A percentile compares a stretch with the other conserved stretches of the same genome.
Conservation (phyloP, 2,329 filamentous ascomycete genomes). For the Sporothrix humicola region DNA sequence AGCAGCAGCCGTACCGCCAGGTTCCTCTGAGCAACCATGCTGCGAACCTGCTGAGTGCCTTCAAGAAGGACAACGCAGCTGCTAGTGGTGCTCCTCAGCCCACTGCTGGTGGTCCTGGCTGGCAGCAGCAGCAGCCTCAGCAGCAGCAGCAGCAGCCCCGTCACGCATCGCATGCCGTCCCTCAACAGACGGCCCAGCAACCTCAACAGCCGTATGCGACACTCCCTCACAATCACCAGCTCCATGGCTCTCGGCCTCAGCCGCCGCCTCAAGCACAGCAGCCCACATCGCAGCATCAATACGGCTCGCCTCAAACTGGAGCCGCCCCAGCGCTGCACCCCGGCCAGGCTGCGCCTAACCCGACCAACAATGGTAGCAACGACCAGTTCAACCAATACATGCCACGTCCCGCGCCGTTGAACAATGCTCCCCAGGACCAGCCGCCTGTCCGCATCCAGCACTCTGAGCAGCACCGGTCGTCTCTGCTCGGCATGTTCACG, state of each 20-base stretch:
- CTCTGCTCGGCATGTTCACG: slow-evolving; percentile 50
- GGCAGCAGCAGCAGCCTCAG: slow-evolving; percentile 25
- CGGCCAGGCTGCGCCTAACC: background rate
- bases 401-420: background rate
- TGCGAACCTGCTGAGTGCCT: slow-evolving; percentile 49
- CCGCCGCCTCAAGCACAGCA: background rate
- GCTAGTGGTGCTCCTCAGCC: background rate
- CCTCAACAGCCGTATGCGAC: slow-evolving; percentile 5
- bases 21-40: slow-evolving; percentile 45
- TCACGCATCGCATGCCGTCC: slow-evolving; percentile 46
- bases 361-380: background rate
- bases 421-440: background rate
- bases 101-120: background rate
- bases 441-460: slow-evolving; percentile 15
- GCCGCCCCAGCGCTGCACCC: background rate
- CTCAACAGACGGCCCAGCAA: slow-evolving; percentile 48
- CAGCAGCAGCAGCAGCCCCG: slow-evolving; percentile 29
- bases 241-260: background rate
- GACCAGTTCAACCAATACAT: slow-evolving; percentile 1
- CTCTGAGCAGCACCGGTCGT: slow-evolving; percentile 35
- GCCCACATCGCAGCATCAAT: slow-evolving; percentile 4
- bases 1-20: slow-evolving; percentile 35
- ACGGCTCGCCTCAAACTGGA: background rate
- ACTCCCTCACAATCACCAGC: slow-evolving; percentile 1
- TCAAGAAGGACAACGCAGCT: slow-evolving; percentile 45